A percentile compares a stretch with the other conserved stretches of the same genome.
Evolutionary conservation across 805 yeast species (phyloP).

Genomic region (Monosporozyma aquatica): DNA sequence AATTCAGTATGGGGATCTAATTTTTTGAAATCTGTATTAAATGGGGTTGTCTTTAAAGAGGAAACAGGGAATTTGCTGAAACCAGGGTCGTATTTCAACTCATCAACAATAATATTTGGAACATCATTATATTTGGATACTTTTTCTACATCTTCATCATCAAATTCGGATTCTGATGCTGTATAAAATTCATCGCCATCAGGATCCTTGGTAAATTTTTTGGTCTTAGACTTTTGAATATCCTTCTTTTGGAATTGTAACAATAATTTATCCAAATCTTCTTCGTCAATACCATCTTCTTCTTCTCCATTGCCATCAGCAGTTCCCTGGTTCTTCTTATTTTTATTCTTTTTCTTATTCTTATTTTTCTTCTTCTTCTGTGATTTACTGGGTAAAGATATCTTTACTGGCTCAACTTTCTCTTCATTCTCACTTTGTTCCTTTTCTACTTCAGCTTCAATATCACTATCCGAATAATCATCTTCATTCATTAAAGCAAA

Average conservation of each 20-base stretch:
- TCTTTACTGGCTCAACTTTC: not conserved
- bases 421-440: conserved; percentile 9
- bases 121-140: conserved; percentile 4
- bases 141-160: conserved; percentile 18
- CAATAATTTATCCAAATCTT: conserved; percentile 47
- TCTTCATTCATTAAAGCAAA: conserved; percentile 25
- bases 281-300: conserved; percentile 11
- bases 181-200: conserved; percentile 36
- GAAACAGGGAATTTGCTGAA: conserved; percentile 18
- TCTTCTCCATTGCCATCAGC: conserved; percentile 15
- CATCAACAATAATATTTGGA: conserved; percentile 30
- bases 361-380: conserved; percentile 24
- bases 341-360: conserved; percentile 14
- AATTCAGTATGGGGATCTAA: conserved; percentile 74
- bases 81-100: conserved; percentile 23
- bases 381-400: conserved; percentile 4
- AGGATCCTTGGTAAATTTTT: conserved; percentile 19
- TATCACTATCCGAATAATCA: conserved; percentile 9
- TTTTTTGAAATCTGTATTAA: conserved; percentile 30
- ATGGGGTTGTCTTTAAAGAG: conserved; percentile 11
- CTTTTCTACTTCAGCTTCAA: conserved; percentile 6
- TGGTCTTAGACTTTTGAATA: conserved; percentile 9
- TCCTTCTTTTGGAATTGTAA: conserved; percentile 33
- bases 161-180: conserved; percentile 29
- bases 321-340: conserved; percentile 17